Evolutionary conservation across 352 stramenopile genomes (phyloP).

Genomic region (Hyaloperonospora arabidopsidis): DNA sequence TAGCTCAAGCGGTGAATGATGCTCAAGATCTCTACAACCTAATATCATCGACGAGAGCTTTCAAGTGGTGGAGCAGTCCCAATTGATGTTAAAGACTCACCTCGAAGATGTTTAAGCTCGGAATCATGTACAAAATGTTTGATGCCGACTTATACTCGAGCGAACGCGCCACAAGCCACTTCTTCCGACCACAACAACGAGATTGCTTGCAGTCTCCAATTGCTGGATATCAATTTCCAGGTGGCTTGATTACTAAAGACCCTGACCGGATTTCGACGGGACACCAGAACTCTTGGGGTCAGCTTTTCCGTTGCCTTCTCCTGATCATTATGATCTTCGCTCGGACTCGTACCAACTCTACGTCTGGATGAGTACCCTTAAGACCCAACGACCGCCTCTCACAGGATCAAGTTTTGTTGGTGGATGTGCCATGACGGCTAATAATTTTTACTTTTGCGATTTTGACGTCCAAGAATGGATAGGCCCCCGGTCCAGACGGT

Average conservation of each 20-base stretch:
- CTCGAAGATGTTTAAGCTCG: constrained; percentile 1
- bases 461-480: constrained; percentile 9
- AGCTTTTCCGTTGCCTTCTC: not conserved
- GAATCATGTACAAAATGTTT: constrained; percentile 13
- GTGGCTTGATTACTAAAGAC: constrained; percentile 4
- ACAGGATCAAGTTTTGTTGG: not conserved
- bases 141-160: constrained; percentile 9
- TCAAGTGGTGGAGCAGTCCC: not conserved
- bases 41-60: not conserved
- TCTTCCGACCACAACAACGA: constrained; percentile 12
- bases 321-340: not conserved
- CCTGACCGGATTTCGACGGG: constrained; percentile 1
- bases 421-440: not conserved
- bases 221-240: not conserved
- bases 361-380: not conserved
- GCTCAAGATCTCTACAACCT: constrained; percentile 9
- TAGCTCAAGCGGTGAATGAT: not conserved
- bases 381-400: not conserved
- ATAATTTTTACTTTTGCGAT: not conserved
- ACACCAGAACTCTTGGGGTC: not conserved
- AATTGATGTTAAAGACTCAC: not conserved
- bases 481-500: constrained; percentile 9
- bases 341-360: not conserved
- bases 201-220: constrained; percentile 8
- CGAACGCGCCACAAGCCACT: constrained; percentile 7